Evolutionary conservation across 2,329 filamentous ascomycete species (phyloP), one percentile per base, ranked within the genome.

Genomic region (Tolypocladium pustulatum): DNA sequence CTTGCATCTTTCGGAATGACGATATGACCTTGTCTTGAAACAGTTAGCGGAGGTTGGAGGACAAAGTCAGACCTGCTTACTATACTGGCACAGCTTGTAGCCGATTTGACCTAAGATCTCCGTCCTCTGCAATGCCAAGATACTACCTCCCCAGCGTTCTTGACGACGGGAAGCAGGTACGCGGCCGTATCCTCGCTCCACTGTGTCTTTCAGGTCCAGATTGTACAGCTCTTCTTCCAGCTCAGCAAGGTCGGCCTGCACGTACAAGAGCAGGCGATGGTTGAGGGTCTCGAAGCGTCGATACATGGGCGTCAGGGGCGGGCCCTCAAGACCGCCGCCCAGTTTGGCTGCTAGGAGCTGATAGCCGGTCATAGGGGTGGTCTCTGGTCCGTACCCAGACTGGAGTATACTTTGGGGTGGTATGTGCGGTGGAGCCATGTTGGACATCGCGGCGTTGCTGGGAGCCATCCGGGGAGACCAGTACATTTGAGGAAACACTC

Each of bases 171-270:
- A 88, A 0, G 85, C 84, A 4, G 81, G 86, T 4, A 78, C 63
- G 25, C 80, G 76, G 8, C 75, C 71, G 36, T 75, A 65, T 0
- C 74, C 72, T 3, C 77, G 70, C 10, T 70, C 73, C 61, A 80
- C 75, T 0, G 81, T 81, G 64, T 85, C 82, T 1, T 74, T 72
- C 25, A 73, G 74, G 66, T 96, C 92, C 1, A 94, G 73, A 0
- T 78, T 76, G 22, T 83, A 81, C 1, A 97, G 79, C 59, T 92
- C 85, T 66, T 91, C 86, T 71, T 96, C 91, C 41, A 96, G 77
- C 65, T 93, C 88, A 36, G 80, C 79, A 22, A 96, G 83, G 69
- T 96, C 90, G 67, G 96, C 91, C 71, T 96, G 92, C 20, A 96
- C 78, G 62, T 94, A 86, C 0, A 96, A 77, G 3, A 97, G 75